These are phyloP conservation scores for Niebla homalea DNA, from an alignment of 495 filamentous ascomycete species.

Conservation along the genomic window DNA sequence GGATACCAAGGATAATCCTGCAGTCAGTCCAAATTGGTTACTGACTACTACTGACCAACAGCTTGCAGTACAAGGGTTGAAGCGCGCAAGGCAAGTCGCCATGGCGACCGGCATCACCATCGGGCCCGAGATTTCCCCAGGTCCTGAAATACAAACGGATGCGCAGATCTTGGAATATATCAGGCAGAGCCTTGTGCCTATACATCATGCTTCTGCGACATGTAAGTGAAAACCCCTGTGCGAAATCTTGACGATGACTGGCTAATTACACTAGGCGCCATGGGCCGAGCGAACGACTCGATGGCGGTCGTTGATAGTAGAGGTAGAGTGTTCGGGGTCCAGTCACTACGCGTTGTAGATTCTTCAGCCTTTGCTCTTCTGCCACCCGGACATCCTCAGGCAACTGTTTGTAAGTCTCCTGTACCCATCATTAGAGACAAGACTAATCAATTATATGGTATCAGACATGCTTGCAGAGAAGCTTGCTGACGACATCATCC, in stretches of 20 bases:
- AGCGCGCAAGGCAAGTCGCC: slow-evolving; percentile 41
- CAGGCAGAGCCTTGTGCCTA: slow-evolving; percentile 24
- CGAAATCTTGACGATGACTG: neutral
- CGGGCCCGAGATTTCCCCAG: slow-evolving; percentile 38
- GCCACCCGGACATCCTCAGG: slow-evolving; percentile 42
- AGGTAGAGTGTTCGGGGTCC: slow-evolving; percentile 38
- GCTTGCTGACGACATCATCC: neutral
- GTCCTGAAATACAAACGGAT: slow-evolving; percentile 26
- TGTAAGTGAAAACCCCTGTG: slow-evolving; percentile 3
- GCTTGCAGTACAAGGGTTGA: slow-evolving; percentile 39
- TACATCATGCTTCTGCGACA: slow-evolving; percentile 43
- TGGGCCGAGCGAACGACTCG: slow-evolving; percentile 35
- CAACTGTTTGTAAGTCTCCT: slow-evolving; percentile 30
- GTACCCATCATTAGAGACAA: neutral
- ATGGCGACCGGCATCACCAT: slow-evolving; percentile 21
- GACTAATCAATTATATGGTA: neutral
- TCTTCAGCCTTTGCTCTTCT: slow-evolving; percentile 44
- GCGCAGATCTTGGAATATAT: slow-evolving; percentile 38
- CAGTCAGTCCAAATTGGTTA: slow-evolving; percentile 34
- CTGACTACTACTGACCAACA: slow-evolving; percentile 20
- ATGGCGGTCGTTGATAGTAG: slow-evolving; percentile 44
- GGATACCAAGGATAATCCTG: neutral
- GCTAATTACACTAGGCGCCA: slow-evolving; percentile 14
- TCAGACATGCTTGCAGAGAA: neutral
- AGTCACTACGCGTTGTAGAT: slow-evolving; percentile 47